phyloP scores from a whole-genome alignment of 257 asterid species.

The Solanum peruvianum region DNA sequence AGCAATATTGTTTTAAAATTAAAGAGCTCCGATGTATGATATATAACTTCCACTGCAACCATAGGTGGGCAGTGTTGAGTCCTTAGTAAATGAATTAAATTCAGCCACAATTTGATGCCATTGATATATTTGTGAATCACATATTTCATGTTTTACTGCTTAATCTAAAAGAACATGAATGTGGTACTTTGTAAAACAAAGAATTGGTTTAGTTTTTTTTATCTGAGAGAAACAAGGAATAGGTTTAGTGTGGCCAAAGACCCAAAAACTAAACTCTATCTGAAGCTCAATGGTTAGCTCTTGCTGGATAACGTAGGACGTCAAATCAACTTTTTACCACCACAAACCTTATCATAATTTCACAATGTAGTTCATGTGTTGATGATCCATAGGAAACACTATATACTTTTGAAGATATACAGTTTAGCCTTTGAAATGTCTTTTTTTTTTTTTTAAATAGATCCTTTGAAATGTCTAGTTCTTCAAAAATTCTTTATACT shows the following conservation, averaged over 20 bases:
- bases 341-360: neutral
- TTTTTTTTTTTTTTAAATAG: no score
- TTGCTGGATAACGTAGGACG: neutral
- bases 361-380: neutral
- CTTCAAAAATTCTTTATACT: neutral
- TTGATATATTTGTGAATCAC: neutral
- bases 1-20: neutral
- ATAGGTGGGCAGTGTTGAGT: neutral
- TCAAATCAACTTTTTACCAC: neutral
- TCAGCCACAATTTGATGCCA: neutral
- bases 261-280: neutral
- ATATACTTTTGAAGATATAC: neutral
- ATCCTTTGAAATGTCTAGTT: neutral
- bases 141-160: neutral
- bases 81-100: neutral
- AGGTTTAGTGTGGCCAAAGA: neutral
- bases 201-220: neutral
- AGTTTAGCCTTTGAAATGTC: neutral
- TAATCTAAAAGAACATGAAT: neutral
- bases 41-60: neutral
- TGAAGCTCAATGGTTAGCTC: neutral
- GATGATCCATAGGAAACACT: neutral
- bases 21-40: neutral
- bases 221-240: neutral
- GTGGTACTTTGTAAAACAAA: neutral